Evolutionary conservation across 1,139 yeast genomes (phyloP).

Genomic region (Kodamaea anthophila): DNA sequence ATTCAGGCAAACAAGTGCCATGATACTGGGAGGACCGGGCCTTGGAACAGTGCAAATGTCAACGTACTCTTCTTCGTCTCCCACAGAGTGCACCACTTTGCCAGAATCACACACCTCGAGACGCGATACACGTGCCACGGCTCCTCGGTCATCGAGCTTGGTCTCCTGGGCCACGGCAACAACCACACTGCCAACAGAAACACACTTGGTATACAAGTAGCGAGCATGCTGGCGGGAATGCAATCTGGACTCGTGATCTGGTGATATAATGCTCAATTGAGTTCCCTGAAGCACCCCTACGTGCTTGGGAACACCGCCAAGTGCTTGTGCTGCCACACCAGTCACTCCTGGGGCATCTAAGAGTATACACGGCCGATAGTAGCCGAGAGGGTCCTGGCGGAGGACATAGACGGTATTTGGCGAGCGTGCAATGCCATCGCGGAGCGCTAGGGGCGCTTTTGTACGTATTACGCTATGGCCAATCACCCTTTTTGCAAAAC

Average conservation of each 20-base stretch:
- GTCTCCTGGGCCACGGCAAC: slow-evolving; percentile 16
- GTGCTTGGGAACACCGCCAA: no score
- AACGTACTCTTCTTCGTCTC: slow-evolving; percentile 13
- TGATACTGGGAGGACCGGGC: no score
- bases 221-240: slow-evolving; percentile 3
- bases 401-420: slow-evolving; percentile 4
- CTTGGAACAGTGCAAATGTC: slow-evolving; percentile 14
- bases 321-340: slow-evolving; percentile 5
- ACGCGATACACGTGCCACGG: slow-evolving; percentile 12
- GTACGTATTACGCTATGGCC: background rate
- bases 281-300: background rate
- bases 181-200: slow-evolving; percentile 7
- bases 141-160: slow-evolving; percentile 12
- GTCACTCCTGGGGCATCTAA: slow-evolving; percentile 2
- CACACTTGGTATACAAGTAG: slow-evolving; percentile 4
- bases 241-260: background rate
- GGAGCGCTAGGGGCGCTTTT: background rate
- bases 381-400: slow-evolving; percentile 5
- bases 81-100: slow-evolving; percentile 10
- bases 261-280: slow-evolving; percentile 1
- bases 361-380: slow-evolving; percentile 5
- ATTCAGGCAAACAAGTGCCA: no score
- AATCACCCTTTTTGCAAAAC: background rate
- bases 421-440: slow-evolving; percentile 1
- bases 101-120: slow-evolving; percentile 17